A percentile compares a stretch with the other conserved stretches of the same genome.
Evolutionary conservation across 352 stramenopile species (phyloP).

Genomic region (Pythium coloratum): DNA sequence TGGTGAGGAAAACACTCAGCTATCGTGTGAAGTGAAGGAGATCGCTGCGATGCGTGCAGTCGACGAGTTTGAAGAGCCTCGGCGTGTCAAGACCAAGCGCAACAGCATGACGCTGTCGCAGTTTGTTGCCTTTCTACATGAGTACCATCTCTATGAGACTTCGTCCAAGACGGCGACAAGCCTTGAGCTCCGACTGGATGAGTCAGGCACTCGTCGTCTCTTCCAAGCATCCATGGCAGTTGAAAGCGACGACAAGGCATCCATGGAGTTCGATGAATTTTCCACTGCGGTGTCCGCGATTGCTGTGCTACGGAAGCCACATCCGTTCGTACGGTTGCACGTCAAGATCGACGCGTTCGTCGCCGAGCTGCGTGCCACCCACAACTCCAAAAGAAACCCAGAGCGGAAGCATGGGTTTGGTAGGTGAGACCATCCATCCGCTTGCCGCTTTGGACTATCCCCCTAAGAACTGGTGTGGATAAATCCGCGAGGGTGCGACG

Average conservation of each 20-base stretch:
- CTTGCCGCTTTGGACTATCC: too few species aligned
- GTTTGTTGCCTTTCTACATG: conserved; percentile 11
- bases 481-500: not conserved
- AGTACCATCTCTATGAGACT: not conserved
- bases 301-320: conserved; percentile 39
- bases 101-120: conserved; percentile 19
- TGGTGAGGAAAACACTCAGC: conserved; percentile 29
- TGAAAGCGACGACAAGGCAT: conserved; percentile 48
- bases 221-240: conserved; percentile 54
- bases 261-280: conserved; percentile 73
- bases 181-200: conserved; percentile 18
- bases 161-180: not conserved
- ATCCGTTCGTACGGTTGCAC: conserved; percentile 52
- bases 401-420: not conserved
- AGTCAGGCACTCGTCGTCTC: conserved; percentile 32
- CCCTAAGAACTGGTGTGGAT: not conserved
- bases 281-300: conserved; percentile 45
- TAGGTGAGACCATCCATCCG: too few species aligned
- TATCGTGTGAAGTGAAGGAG: not conserved
- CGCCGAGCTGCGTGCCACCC: conserved; percentile 19
- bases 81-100: conserved; percentile 14
- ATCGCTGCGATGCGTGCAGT: not conserved
- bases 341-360: conserved; percentile 57
- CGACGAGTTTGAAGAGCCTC: not conserved
- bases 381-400: not conserved